Evolutionary conservation across 2,329 filamentous ascomycete genomes (phyloP).

Genomic region (Fusarium staphyleae): DNA sequence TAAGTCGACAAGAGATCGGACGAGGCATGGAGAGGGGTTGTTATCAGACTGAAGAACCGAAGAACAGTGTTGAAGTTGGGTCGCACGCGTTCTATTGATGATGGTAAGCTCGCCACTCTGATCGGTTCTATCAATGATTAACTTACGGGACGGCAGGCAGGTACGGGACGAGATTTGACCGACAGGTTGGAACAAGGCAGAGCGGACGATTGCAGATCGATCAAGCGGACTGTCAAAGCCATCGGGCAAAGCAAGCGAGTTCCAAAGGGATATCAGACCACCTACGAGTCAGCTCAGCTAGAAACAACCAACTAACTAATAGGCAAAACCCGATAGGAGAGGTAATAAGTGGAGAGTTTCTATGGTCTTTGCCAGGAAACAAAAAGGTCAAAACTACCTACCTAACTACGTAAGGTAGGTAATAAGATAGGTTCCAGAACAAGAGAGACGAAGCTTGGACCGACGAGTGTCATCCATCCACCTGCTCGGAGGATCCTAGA

Average conservation of each 20-base stretch:
- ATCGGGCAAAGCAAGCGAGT: no score
- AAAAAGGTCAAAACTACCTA: slow-evolving; percentile 1
- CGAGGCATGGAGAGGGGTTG: neutral
- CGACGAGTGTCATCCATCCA: neutral
- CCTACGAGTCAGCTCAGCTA: neutral
- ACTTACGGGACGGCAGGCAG: neutral
- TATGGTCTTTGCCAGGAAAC: slow-evolving; percentile 2
- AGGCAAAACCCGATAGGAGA: slow-evolving; percentile 5
- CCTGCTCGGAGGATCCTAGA: slow-evolving; percentile 2
- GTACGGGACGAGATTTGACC: neutral
- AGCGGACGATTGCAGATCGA: neutral
- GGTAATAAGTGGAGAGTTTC: slow-evolving; percentile 6
- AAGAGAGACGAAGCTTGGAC: slow-evolving; percentile 14
- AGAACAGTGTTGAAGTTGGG: no score
- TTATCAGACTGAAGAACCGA: no score
- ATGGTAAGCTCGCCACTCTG: no score
- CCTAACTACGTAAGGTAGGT: no score
- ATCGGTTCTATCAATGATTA: neutral
- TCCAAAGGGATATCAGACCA: no score
- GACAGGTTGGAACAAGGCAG: neutral
- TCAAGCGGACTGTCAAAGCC: neutral
- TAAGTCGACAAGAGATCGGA: neutral
- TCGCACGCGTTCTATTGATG: no score
- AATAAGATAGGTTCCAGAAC: slow-evolving; percentile 28
- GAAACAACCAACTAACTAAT: neutral